These are phyloP conservation scores for Phanerochaete carnosa DNA, from an alignment of 768 basidiomycete genomes.

Conservation along the genomic window DNA sequence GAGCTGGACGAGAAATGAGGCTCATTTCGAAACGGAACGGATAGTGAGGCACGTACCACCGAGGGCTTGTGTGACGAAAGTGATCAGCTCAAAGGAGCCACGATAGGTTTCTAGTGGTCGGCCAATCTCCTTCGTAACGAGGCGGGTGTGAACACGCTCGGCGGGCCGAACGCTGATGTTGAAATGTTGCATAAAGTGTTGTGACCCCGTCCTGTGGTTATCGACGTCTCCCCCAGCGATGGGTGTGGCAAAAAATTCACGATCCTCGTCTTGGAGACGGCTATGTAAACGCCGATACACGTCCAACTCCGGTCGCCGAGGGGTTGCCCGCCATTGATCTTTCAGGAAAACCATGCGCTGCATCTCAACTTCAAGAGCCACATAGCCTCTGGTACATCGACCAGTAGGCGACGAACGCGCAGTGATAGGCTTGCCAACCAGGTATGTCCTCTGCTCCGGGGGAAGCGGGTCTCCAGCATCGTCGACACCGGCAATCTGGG, in stretches of 20 bases:
- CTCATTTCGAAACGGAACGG: not conserved
- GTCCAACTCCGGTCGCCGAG: not conserved
- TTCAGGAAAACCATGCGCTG: not conserved
- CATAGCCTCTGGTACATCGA: slow-evolving; percentile 24
- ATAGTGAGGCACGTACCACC: not conserved
- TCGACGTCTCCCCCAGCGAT: slow-evolving; percentile 1
- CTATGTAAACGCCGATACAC: not conserved
- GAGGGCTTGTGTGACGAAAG: not conserved
- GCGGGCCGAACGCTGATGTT: not conserved
- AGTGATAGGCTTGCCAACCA: slow-evolving; percentile 8
- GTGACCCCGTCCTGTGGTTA: not conserved
- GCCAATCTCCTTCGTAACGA: not conserved
- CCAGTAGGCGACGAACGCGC: slow-evolving; percentile 3
- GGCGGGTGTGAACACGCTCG: not conserved
- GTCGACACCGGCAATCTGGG: not conserved
- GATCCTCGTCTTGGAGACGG: not conserved
- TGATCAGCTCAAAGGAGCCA: not conserved
- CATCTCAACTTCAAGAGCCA: slow-evolving; percentile 19
- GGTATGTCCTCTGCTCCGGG: not conserved
- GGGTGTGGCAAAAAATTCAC: not conserved
- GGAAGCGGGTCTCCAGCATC: not conserved
- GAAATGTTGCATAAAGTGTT: not conserved
- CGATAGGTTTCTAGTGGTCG: not conserved
- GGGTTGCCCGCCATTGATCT: not conserved
- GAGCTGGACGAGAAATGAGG: not conserved